Conservation (phyloP, 371 early-diverging fungal species). For the Apophysomyces elegans region DNA sequence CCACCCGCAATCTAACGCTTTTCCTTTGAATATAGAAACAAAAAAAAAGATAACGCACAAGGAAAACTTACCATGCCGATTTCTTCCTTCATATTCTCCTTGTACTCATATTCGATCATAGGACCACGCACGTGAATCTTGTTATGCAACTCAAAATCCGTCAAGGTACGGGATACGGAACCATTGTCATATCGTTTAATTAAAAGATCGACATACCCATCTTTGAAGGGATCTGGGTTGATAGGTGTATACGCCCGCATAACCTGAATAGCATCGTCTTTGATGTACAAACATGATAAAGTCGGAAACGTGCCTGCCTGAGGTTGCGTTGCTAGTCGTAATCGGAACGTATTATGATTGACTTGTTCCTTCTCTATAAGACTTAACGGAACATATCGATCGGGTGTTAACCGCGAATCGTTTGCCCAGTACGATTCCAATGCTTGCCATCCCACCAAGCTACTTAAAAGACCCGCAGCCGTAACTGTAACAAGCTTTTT, state of each 20-base stretch:
- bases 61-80: conserved; percentile 64
- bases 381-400: conserved; percentile 33
- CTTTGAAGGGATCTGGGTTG: conserved; percentile 43
- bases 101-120: conserved; percentile 53
- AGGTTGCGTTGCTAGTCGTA: conserved; percentile 33
- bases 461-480: not conserved
- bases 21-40: not conserved
- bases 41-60: not conserved
- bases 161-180: conserved; percentile 54
- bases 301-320: conserved; percentile 32
- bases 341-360: conserved; percentile 37
- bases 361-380: conserved; percentile 32
- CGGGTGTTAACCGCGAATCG: conserved; percentile 23
- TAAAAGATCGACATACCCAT: conserved; percentile 61
- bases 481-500: not conserved
- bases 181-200: conserved; percentile 67
- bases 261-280: conserved; percentile 71
- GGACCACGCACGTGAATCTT: conserved; percentile 65
- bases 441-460: not conserved
- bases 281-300: conserved; percentile 61
- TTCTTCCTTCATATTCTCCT: conserved; percentile 41
- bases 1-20: conserved; percentile 81
- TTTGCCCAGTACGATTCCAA: conserved; percentile 53
- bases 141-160: conserved; percentile 45
- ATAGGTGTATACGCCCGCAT: conserved; percentile 72